phyloP scores from a whole-genome alignment of 352 stramenopile genomes.

The Blastocystis sp. region DNA sequence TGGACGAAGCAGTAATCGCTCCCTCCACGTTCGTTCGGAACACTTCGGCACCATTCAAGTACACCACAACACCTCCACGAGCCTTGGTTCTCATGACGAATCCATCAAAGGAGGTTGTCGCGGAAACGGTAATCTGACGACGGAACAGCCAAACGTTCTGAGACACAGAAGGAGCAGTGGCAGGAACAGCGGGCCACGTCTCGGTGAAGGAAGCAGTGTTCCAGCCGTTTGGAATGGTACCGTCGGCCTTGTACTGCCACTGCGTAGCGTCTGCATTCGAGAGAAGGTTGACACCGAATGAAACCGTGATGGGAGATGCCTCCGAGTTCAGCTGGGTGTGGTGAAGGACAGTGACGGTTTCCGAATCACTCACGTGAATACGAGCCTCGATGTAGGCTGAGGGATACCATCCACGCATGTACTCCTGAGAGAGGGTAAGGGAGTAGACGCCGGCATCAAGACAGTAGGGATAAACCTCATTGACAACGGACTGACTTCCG shows the following conservation, averaged over 20 bases:
- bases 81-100: slow-evolving; percentile 1
- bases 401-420: neutral
- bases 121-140: neutral
- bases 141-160: slow-evolving; percentile 49
- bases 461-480: slow-evolving; percentile 24
- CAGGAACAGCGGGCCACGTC: neutral
- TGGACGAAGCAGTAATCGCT: neutral
- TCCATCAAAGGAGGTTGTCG: neutral
- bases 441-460: neutral
- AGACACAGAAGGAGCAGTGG: neutral
- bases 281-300: neutral
- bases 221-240: slow-evolving; percentile 23
- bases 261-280: neutral
- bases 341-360: neutral
- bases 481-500: neutral
- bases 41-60: slow-evolving; percentile 35
- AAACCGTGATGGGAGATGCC: neutral
- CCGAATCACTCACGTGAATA: neutral
- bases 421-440: slow-evolving; percentile 5
- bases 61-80: slow-evolving; percentile 31
- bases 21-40: slow-evolving; percentile 25
- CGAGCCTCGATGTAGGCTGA: neutral
- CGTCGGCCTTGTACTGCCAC: slow-evolving; percentile 40
- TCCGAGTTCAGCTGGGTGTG: neutral
- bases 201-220: neutral